Base-by-base conservation (phyloP, 2,329 filamentous ascomycete genomes). In the Diaporthe humulicola region DNA sequence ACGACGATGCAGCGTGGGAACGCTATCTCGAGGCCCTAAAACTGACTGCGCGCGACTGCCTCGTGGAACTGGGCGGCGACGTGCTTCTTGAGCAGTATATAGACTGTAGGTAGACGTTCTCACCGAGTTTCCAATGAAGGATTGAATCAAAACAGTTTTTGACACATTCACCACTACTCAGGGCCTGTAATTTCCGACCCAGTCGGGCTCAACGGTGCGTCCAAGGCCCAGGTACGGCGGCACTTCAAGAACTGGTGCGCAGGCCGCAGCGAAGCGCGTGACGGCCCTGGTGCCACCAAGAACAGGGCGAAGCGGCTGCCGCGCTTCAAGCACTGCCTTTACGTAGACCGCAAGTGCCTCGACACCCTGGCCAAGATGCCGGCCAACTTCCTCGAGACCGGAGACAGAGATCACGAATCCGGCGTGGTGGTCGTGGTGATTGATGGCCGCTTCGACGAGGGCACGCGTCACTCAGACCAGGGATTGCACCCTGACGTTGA, bases 61-160 rank as follows among this genome's bases (percentile, higher is more conserved):
- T 57, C 10, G 19, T 9, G 19, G 4, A 14, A 2, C 2, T 4
- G 30, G 54, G 54, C 30, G 30, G 30, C 30, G 54, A 57, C 54
- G 54, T 57, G 54, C 54, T 57, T 36, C 54, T 57, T n/a, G 54
- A 57, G 54, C 54, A 57, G 30, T 57, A 57, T 14, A 57, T 57
- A 30, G 54, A 57, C 19, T 57, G 54, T 57, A 57, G 30, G 54
- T 57, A 4, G 9, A 12, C 52, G 15, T 15, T 12, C 7, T 3
- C 17, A 10, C 54, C 22, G 22, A 36, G 1, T 25, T 17, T n/a
- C 10, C 30, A 15, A 36, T 4, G 30, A 19, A 56, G 17, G 45
- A 50, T 8, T 50, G 8, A 50, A 48, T 19, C 17, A 22, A 50
- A 9, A 50, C 9, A 19, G 0, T n/a, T 8, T 50, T 22, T 57